Conservation (phyloP, 1,139 yeast genomes). For the Debaryomyces subglobosus region DNA sequence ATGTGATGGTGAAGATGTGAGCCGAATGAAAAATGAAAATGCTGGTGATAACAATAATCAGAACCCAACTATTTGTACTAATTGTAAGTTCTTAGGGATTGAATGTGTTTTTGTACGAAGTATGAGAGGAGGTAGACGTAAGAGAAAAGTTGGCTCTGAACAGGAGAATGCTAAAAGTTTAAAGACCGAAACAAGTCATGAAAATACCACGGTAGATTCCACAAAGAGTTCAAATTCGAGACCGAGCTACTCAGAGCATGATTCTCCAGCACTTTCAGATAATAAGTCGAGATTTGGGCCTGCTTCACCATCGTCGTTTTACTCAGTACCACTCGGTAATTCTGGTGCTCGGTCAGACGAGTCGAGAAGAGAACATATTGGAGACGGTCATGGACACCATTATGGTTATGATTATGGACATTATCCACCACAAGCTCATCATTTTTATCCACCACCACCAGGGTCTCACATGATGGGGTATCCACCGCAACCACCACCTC, state of each 20-base stretch:
- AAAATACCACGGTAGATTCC: background rate
- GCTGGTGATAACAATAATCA: slow-evolving; percentile 19
- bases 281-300: background rate
- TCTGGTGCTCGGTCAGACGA: background rate
- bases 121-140: slow-evolving; percentile 61
- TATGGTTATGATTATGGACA: background rate
- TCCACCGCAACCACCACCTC: background rate
- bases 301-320: background rate
- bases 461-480: background rate
- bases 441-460: slow-evolving; percentile 4
- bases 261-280: background rate
- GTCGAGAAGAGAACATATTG: background rate
- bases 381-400: background rate
- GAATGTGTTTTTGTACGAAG: slow-evolving; percentile 63
- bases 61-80: slow-evolving; percentile 43
- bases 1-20: slow-evolving; percentile 59
- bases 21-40: slow-evolving; percentile 21
- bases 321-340: background rate
- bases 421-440: slow-evolving; percentile 5
- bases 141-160: slow-evolving; percentile 13
- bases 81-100: slow-evolving; percentile 50
- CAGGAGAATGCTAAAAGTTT: background rate
- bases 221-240: background rate
- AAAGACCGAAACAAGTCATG: background rate
- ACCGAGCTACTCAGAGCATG: background rate